Evolutionary conservation across 768 basidiomycete genomes (phyloP), one percentile per base, ranked within the genome.

Genomic region (Lepiota brunneoincarnata): DNA sequence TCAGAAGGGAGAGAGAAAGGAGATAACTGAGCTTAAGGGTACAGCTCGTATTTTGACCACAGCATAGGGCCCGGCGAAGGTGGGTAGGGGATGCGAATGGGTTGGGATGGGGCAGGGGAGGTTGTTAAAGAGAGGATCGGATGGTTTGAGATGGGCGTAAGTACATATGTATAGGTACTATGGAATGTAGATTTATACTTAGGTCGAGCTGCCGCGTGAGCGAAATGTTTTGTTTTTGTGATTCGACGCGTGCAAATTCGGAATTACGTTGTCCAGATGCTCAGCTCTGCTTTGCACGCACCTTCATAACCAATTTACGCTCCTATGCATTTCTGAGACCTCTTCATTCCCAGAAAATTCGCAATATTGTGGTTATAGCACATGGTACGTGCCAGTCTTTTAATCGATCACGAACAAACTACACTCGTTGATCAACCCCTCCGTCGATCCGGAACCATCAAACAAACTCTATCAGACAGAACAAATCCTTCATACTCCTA

Each of bases 361-460:
- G 77, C 39, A 77, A 78, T 59, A 73, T 81, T 55, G 74, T 73
- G 40, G 78, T 81, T 37, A 77, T 77, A 58, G 77, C 78, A 41
- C 75, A 79, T 69, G 79, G 79, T 77, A 51, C 47, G 72, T 64
- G 35, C 26, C 7, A 42, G 40, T 7, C 38, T n/a, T 20, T 4
- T 50, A 79, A 77, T 79, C 61, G 78, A 79, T 58, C 78, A 79
- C 66, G 78, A 77, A 10, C 78, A 79, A 67, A 79, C 78, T 0
- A 78, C 78, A 0, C 71, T 79, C 21, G 77, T 79, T 3, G 78
- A 79, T 68, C 78, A 78, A 55, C 71, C 78, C 6, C 61, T 79
- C 2, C 75, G 77, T 11, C 77, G 78, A 62, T 78, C 76, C 3
- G 78, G 78, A 0, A 78, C 76, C 0, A 61, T 79, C 18, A 74